Evolutionary conservation across 2,329 filamentous ascomycete species (phyloP).

Genomic region (Colletotrichum coccodes): DNA sequence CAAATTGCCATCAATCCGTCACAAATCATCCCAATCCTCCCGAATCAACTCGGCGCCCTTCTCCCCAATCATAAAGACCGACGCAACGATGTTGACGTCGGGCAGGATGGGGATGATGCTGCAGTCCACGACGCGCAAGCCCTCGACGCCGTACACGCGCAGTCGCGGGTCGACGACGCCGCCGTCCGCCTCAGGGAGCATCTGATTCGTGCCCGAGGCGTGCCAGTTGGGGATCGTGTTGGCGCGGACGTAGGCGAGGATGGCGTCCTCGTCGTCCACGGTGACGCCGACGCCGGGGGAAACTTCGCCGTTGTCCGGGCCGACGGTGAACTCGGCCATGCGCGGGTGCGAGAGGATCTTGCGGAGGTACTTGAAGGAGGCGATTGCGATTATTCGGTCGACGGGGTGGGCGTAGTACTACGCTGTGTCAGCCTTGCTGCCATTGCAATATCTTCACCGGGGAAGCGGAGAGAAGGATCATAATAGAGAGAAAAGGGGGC

Average conservation of each 20-base stretch:
- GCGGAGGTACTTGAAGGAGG: conserved; percentile 45
- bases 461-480: not conserved
- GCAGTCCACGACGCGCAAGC: conserved; percentile 57
- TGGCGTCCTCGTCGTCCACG: conserved; percentile 38
- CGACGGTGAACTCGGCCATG: conserved; percentile 38
- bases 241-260: conserved; percentile 41
- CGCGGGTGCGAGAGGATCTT: conserved; percentile 39
- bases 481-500: not conserved
- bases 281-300: conserved; percentile 35
- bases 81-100: conserved; percentile 42
- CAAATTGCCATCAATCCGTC: not conserved
- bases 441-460: conserved; percentile 27
- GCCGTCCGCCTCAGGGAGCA: conserved; percentile 49
- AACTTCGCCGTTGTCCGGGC: conserved; percentile 38
- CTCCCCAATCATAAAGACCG: conserved; percentile 41
- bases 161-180: conserved; percentile 42
- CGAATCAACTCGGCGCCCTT: conserved; percentile 43
- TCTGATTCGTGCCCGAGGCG: conserved; percentile 59
- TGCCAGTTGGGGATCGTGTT: conserved; percentile 49
- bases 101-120: conserved; percentile 57
- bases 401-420: conserved; percentile 39
- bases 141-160: conserved; percentile 65
- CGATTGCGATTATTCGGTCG: conserved; percentile 44
- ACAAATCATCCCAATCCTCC: conserved; percentile 36
- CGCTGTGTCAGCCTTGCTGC: conserved; percentile 35